Base-by-base conservation (phyloP, 2,329 filamentous ascomycete species). In the Graphium sp. region DNA sequence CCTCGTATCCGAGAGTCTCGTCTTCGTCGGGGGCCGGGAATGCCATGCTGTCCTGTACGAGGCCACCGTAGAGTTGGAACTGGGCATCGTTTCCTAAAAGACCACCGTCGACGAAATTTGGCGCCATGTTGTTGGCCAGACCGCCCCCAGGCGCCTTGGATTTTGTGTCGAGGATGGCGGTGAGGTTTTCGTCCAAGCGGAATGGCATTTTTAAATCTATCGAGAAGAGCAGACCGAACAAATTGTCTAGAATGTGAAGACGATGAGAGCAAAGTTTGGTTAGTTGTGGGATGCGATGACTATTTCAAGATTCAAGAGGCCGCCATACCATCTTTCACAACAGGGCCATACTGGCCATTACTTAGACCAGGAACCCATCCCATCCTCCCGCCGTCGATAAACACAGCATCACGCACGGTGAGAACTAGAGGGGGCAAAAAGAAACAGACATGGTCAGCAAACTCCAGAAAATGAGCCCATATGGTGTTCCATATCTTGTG, bases 71-170 rank as follows among this genome's bases (percentile, higher is more conserved):
- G 3, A 74, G 53, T 38, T 62, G 72, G 39, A 72, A 71, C 34
- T 75, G 61, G 27, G 60, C 50, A 33, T 79, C 53, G 38, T 79
- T 81, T 26, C 60, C 62, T 18, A 82, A 61, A 51, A 81, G 64
- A 6, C 56, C 66, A 3, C 76, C 76, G 34, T 77, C 72, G 11
- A 56, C 35, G 35, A 65, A 76, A 37, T 65, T 65, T 0, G 70
- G 69, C 0, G 58, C 56, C 24, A 62, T 34, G 35, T 64, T 65
- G 35, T 62, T 67, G 19, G 54, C 56, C 18, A 55, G 55, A 4
- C 47, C 46, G 4, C 53, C 54, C 6, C 60, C 54, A 1, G 44
- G 34, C 0, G 55, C 56, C 35, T 70, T 74, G 3, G 58, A 51
- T 21, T 66, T 42, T 0, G 43, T 49, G 2, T 47, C 43, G 12